phyloP scores from a whole-genome alignment of 2,329 filamentous ascomycete species.

The Colletotrichum cereale region DNA sequence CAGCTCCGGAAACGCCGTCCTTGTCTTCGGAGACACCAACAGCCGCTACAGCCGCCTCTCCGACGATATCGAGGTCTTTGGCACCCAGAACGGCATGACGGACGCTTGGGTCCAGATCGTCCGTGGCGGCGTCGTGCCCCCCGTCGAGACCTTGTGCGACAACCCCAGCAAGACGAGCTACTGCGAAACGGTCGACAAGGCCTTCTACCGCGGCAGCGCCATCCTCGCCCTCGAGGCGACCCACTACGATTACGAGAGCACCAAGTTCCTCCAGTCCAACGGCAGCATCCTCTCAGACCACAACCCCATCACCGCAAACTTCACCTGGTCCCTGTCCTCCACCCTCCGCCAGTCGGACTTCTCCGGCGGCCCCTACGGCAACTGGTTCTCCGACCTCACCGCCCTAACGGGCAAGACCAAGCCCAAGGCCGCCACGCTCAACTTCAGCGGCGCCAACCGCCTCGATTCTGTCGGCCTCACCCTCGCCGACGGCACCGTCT shows the following conservation, averaged over 20 bases:
- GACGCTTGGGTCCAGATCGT: constrained; percentile 72
- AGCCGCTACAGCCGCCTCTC: constrained; percentile 70
- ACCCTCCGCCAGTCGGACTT: constrained; percentile 58
- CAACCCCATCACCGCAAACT: constrained; percentile 71
- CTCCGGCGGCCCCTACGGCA: constrained; percentile 62
- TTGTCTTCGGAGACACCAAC: constrained; percentile 76
- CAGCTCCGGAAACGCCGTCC: constrained; percentile 70
- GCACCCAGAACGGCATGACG: constrained; percentile 63
- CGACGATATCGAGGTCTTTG: constrained; percentile 65
- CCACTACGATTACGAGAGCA: constrained; percentile 66
- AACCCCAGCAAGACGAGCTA: constrained; percentile 66
- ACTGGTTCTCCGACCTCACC: constrained; percentile 68
- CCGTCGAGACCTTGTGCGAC: constrained; percentile 61
- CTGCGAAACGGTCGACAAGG: constrained; percentile 77
- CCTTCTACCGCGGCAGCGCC: constrained; percentile 69
- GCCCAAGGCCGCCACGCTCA: constrained; percentile 54
- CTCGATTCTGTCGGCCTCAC: constrained; percentile 64
- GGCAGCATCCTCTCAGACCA: constrained; percentile 73
- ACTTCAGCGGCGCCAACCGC: constrained; percentile 61
- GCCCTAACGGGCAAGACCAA: constrained; percentile 49
- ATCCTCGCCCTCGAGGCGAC: constrained; percentile 61
- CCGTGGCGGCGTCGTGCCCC: constrained; percentile 60
- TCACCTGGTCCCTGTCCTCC: constrained; percentile 57
- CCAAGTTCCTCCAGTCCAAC: constrained; percentile 68
- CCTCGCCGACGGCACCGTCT: constrained; percentile 60